Evolutionary conservation across 78 protist species (phyloP), one percentile per base, ranked within the genome.

Genomic region (Cavenderia fasciculata): DNA sequence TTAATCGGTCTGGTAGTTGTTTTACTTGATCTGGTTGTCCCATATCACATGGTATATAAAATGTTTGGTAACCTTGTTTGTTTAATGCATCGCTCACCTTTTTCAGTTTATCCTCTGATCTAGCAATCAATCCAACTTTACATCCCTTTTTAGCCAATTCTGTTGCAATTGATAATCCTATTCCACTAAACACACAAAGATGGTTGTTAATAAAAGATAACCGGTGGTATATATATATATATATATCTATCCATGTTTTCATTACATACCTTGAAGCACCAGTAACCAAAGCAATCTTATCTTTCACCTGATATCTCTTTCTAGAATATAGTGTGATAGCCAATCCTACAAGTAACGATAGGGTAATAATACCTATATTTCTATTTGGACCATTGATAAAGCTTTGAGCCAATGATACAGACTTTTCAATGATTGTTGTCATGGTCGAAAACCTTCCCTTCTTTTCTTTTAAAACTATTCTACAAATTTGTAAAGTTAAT

Each of bases 141-240:
- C 66, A 14, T 18, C 69, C 76, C 19, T 62, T 23, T 19, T n/a
- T 65, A 16, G 76, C 75, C 31, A 79, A 79, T 66, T 79, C 88
- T 47, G 70, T 38, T 21, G 88, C 46, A 19, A 66, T 65, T 1
- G 57, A 36, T 25, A 65, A 40, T 21, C 88, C 88, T 0, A 79
- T 79, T 51, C 88, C 88, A 79, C 88, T 79, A n/a, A n/a, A 16
- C 14, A 25, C 27, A 25, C 5, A 56, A 56, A 56, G 5, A 19
- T 19, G 14, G 10, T 12, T 25, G 4, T 19, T 56, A 25, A 25
- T 25, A 56, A 56, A 25, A 25, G 14, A 19, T 10, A 25, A 12
- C 7, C 14, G 5, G 27, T 56, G n/a, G n/a, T n/a, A n/a, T n/a
- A n/a, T n/a, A n/a, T n/a, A n/a, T n/a, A n/a, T n/a, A n/a, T 56